Conservation (phyloP, 805 yeast genomes). For the Kodamaea hsintzibuensis region DNA sequence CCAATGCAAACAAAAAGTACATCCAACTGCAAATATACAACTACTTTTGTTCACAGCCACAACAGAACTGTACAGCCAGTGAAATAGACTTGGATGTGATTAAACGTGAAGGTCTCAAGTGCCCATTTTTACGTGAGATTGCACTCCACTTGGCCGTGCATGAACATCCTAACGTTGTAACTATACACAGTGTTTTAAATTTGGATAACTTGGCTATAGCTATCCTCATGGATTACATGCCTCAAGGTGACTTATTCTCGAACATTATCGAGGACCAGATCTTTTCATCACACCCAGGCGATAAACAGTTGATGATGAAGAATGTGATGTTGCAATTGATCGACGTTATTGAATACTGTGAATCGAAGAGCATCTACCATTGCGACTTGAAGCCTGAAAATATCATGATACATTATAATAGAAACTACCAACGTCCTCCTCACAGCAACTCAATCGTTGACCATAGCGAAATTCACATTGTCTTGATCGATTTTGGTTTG, state of each 20-base stretch:
- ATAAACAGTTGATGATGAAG: conserved; percentile 50
- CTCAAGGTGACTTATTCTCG: conserved; percentile 83
- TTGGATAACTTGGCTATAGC: conserved; percentile 55
- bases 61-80: conserved; percentile 12
- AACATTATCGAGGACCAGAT: conserved; percentile 76
- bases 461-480: conserved; percentile 53
- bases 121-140: conserved; percentile 60
- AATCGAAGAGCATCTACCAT: conserved; percentile 34
- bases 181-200: conserved; percentile 72
- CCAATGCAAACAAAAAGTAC: conserved; percentile 28
- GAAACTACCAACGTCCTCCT: conserved; percentile 16
- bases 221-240: conserved; percentile 82
- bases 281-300: conserved; percentile 53
- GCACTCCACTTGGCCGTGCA: conserved; percentile 74
- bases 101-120: conserved; percentile 24
- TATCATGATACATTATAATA: conserved; percentile 38
- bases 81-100: conserved; percentile 26
- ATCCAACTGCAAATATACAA: conserved; percentile 28
- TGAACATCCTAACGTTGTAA: conserved; percentile 73
- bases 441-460: conserved; percentile 24
- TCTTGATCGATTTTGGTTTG: conserved; percentile 86
- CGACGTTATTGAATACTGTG: conserved; percentile 37
- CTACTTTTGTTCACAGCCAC: conserved; percentile 19
- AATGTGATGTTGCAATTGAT: conserved; percentile 43
- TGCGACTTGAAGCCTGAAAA: conserved; percentile 47